phyloP scores from a whole-genome alignment of 2,329 filamentous ascomycete species.

The Thelonectria olida region DNA sequence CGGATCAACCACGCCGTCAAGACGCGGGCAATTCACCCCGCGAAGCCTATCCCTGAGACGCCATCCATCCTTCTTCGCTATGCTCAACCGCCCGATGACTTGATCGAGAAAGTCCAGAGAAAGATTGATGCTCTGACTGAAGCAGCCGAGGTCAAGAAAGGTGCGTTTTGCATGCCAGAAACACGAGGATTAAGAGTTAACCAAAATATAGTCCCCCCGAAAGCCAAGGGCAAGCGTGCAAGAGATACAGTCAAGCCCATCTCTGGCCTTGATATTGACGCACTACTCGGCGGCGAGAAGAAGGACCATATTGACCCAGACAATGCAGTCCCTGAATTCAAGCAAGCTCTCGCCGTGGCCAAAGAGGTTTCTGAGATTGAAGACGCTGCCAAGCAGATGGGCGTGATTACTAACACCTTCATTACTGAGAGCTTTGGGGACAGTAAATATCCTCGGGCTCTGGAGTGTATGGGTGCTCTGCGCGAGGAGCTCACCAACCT shows the following conservation, averaged over 20 bases:
- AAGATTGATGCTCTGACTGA: constrained; percentile 73
- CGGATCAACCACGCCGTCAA: constrained; percentile 87
- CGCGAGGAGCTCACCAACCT: constrained; percentile 78
- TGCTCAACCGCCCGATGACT: constrained; percentile 74
- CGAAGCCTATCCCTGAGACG: constrained; percentile 68
- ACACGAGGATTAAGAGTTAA: constrained; percentile 24
- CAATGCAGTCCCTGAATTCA: constrained; percentile 92
- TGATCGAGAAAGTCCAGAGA: constrained; percentile 65
- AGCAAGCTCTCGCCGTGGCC: constrained; percentile 73
- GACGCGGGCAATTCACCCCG: constrained; percentile 79
- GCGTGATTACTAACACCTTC: constrained; percentile 71
- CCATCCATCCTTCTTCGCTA: constrained; percentile 76
- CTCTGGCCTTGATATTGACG: constrained; percentile 88
- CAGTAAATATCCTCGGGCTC: constrained; percentile 74
- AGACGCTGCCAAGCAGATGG: constrained; percentile 79
- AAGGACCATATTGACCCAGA: constrained; percentile 60
- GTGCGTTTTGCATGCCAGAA: constrained; percentile 47
- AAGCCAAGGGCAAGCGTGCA: constrained; percentile 76
- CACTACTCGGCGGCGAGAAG: constrained; percentile 71
- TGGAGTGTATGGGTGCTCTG: constrained; percentile 82
- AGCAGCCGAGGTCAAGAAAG: constrained; percentile 84
- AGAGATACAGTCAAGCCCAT: constrained; percentile 81
- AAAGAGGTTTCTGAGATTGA: constrained; percentile 70
- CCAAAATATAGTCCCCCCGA: constrained; percentile 72
- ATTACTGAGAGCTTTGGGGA: constrained; percentile 80